A percentile compares a stretch with the other conserved stretches of the same genome.
Evolutionary conservation across 139 green algal genomes (phyloP).

Genomic region (Diplosphaera chodatii): DNA sequence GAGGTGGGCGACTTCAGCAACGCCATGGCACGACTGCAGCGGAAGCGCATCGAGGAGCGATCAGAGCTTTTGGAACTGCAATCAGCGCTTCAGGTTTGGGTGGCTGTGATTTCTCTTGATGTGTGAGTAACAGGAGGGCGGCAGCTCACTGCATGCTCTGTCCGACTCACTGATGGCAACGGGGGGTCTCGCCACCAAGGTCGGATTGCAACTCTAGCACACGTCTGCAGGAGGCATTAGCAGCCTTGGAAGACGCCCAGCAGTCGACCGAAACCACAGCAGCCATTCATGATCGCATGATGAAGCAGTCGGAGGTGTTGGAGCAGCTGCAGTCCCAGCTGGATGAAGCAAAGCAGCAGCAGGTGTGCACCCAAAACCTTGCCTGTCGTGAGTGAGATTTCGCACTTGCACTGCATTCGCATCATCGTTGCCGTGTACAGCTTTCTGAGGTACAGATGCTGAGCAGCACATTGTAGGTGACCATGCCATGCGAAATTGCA

Average conservation of each 20-base stretch:
- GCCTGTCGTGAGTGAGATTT: no score
- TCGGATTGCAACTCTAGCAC: not conserved
- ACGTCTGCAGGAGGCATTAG: not conserved
- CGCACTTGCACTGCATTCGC: no score
- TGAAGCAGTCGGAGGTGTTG: not conserved
- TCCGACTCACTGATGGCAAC: no score
- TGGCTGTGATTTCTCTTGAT: no score
- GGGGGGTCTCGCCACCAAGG: no score
- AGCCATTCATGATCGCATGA: not conserved
- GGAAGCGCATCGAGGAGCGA: not conserved
- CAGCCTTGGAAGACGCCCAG: not conserved
- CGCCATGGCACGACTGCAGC: not conserved
- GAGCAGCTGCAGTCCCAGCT: not conserved
- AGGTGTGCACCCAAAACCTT: not conserved
- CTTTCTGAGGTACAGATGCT: no score
- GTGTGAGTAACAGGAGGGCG: no score
- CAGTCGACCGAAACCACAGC: not conserved
- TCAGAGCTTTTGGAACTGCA: constrained; percentile 2
- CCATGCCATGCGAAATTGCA: no score
- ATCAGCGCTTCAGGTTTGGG: not conserved
- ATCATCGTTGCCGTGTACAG: no score
- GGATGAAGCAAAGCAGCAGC: not conserved
- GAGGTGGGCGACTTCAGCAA: not conserved
- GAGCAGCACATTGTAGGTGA: no score
- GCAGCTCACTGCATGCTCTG: no score